phyloP scores from a whole-genome alignment of 2,329 filamentous ascomycete genomes.

The Microdochium trichocladiopsis region DNA sequence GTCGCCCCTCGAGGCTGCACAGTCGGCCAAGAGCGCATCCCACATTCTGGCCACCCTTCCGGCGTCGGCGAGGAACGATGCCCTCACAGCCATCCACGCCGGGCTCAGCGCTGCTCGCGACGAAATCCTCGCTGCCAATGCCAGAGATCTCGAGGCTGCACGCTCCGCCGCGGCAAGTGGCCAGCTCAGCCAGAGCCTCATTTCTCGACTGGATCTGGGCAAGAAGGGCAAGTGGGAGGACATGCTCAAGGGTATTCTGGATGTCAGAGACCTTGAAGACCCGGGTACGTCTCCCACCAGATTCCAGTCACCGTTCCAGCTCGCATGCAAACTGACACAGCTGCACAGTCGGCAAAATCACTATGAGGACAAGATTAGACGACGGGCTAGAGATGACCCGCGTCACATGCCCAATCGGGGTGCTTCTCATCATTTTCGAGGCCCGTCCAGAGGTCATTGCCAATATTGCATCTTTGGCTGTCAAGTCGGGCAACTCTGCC shows the following conservation, averaged over 20 bases:
- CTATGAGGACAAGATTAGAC: conserved; percentile 77
- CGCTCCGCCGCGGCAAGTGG: conserved; percentile 68
- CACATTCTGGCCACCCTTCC: conserved; percentile 76
- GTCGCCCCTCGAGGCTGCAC: conserved; percentile 69
- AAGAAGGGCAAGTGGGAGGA: conserved; percentile 92
- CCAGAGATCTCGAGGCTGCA: conserved; percentile 70
- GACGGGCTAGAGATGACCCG: conserved; percentile 80
- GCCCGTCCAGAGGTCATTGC: conserved; percentile 96
- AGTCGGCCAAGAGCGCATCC: conserved; percentile 72
- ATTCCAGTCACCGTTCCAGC: conserved; percentile 5
- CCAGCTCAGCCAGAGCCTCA: conserved; percentile 69
- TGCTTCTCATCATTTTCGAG: conserved; percentile 98
- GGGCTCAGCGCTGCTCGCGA: conserved; percentile 65
- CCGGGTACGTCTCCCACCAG: conserved; percentile 55
- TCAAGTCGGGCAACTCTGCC: conserved; percentile 95
- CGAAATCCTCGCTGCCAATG: conserved; percentile 80
- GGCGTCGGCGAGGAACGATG: conserved; percentile 70
- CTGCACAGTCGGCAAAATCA: conserved; percentile 68
- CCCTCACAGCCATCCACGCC: conserved; percentile 73
- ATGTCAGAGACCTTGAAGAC: conserved; percentile 78
- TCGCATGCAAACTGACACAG: not conserved
- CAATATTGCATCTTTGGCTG: conserved; percentile 90
- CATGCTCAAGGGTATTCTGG: conserved; percentile 91
- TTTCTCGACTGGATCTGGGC: conserved; percentile 81
- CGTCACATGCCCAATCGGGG: conserved; percentile 89